These are phyloP conservation scores for Spiraea crenata DNA, from an alignment of 331 rosid genomes.

Conservation along the genomic window DNA sequence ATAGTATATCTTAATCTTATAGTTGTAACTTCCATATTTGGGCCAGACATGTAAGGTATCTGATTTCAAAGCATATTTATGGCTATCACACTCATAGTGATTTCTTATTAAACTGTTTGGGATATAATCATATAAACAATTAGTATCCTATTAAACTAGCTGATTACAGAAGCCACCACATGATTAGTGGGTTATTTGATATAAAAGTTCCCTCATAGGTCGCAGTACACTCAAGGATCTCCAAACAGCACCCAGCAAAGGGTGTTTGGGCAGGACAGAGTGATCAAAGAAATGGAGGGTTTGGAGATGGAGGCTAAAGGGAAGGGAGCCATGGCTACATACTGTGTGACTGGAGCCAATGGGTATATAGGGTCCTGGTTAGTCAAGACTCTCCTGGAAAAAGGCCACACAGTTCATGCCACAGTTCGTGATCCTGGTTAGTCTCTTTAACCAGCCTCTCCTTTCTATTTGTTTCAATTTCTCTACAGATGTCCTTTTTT, in stretches of 20 bases:
- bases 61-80: not conserved
- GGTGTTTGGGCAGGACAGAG: not conserved
- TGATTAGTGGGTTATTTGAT: not conserved
- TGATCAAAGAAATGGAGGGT: constrained; percentile 6
- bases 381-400: constrained; percentile 61
- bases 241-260: not conserved
- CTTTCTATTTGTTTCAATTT: too few relatives aligned
- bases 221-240: not conserved
- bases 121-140: too few relatives aligned
- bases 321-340: constrained; percentile 22
- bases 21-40: not conserved
- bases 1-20: not conserved
- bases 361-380: constrained; percentile 74
- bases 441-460: not conserved
- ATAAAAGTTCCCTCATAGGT: not conserved
- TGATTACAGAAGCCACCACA: too few relatives aligned
- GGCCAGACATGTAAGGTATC: not conserved
- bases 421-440: constrained; percentile 57
- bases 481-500: not conserved
- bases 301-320: constrained; percentile 24
- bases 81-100: too few relatives aligned
- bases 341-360: constrained; percentile 69
- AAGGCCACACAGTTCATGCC: constrained; percentile 66
- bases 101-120: too few relatives aligned
- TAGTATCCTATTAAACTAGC: too few relatives aligned